Percentiles rank a stretch among this genome's conserved stretches.
phyloP scores from a whole-genome alignment of 2,329 filamentous ascomycete genomes.

The Fonsecaea pugnacius region DNA sequence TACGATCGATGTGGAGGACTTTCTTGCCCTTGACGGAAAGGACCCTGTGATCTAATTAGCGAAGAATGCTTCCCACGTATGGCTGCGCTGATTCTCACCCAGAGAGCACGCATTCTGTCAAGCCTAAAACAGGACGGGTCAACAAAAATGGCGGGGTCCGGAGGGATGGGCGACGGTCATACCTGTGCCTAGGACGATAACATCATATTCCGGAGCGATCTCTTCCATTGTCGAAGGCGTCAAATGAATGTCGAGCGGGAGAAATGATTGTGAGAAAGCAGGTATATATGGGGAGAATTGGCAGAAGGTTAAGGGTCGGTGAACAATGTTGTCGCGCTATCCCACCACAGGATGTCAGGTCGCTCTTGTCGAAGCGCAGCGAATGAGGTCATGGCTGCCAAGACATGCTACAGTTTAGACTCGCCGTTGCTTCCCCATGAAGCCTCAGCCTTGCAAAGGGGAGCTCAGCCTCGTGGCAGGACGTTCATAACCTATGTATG shows the following conservation, averaged over 20 bases:
- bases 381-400: conserved; percentile 24
- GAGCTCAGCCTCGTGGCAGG: conserved; percentile 10
- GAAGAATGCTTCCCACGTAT: neutral
- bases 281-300: neutral
- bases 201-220: conserved; percentile 97
- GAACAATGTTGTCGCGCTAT: conserved; percentile 25
- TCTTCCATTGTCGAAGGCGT: conserved; percentile 76
- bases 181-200: conserved; percentile 98
- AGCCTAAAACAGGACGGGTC: conserved; percentile 61
- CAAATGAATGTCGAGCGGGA: conserved; percentile 9
- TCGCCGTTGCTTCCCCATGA: neutral
- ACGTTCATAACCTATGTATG: neutral
- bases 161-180: conserved; percentile 47
- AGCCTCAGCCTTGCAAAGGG: conserved; percentile 4
- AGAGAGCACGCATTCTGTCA: conserved; percentile 99
- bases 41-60: conserved; percentile 62
- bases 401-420: conserved; percentile 4
- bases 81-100: conserved; percentile 66
- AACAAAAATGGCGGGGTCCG: conserved; percentile 38
- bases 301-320: conserved; percentile 24
- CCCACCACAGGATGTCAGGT: conserved; percentile 5
- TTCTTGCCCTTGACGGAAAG: conserved; percentile 99
- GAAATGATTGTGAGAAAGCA: conserved; percentile 9
- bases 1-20: conserved; percentile 97
- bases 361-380: conserved; percentile 12